These are phyloP conservation scores for Trichophyton mentagrophytes DNA, from an alignment of 2,329 filamentous ascomycete genomes.

Conservation along the genomic window DNA sequence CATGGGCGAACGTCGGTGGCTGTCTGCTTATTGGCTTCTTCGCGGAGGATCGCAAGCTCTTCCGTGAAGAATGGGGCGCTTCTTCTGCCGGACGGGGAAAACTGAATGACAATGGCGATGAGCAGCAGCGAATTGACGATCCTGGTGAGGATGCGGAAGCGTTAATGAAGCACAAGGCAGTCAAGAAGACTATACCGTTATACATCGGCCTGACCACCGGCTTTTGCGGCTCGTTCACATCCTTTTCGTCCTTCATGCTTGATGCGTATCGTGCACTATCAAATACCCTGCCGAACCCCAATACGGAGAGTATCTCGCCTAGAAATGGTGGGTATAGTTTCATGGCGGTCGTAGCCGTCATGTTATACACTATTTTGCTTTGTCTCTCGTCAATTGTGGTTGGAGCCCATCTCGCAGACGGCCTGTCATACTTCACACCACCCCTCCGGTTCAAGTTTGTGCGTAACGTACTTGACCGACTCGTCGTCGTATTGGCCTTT, in stretches of 20 bases:
- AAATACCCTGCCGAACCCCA: slow-evolving; percentile 53
- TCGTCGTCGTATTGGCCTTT: slow-evolving; percentile 52
- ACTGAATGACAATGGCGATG: neutral
- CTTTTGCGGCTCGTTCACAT: slow-evolving; percentile 82
- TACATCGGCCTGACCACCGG: slow-evolving; percentile 79
- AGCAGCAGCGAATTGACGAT: neutral
- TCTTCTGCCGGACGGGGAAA: neutral
- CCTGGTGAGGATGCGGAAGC: slow-evolving; percentile 12
- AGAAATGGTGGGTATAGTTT: slow-evolving; percentile 69
- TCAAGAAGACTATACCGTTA: slow-evolving; percentile 76
- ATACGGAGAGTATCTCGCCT: slow-evolving; percentile 34
- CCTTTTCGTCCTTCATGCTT: slow-evolving; percentile 73
- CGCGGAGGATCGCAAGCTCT: slow-evolving; percentile 62
- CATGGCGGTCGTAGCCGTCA: slow-evolving; percentile 63
- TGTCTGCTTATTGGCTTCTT: slow-evolving; percentile 78
- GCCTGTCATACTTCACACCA: slow-evolving; percentile 46
- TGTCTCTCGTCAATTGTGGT: slow-evolving; percentile 56
- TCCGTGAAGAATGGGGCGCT: slow-evolving; percentile 52
- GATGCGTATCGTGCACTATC: slow-evolving; percentile 68
- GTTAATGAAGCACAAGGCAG: slow-evolving; percentile 44
- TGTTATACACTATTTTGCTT: slow-evolving; percentile 58
- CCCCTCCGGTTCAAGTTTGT: slow-evolving; percentile 46
- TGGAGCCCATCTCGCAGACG: slow-evolving; percentile 62
- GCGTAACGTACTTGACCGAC: slow-evolving; percentile 51
- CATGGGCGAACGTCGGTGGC: slow-evolving; percentile 83